These are phyloP conservation scores for Diplocarpon rosae DNA, from an alignment of 2,329 filamentous ascomycete species.

Conservation along the genomic window DNA sequence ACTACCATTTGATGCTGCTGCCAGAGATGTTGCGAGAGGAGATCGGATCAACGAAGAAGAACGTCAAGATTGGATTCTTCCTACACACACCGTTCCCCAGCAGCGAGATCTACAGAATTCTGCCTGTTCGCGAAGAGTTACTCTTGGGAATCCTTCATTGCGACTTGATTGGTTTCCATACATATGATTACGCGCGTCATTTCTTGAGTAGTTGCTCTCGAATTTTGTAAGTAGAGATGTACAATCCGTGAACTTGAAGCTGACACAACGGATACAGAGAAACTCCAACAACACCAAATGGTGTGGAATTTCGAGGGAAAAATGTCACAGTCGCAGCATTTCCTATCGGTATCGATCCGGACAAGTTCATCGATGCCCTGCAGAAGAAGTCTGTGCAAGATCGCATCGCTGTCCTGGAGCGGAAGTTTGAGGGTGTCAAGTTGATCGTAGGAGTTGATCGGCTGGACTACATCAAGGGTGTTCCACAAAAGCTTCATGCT, in stretches of 20 bases:
- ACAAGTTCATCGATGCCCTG: constrained; percentile 86
- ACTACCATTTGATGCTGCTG: constrained; percentile 96
- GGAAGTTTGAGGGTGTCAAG: constrained; percentile 92
- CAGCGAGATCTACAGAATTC: constrained; percentile 91
- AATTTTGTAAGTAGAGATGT: constrained; percentile 51
- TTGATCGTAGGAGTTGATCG: constrained; percentile 94
- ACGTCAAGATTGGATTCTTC: constrained; percentile 97
- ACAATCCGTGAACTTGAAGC: background rate
- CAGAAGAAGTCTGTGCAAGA: constrained; percentile 78
- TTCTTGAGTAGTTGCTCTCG: constrained; percentile 95
- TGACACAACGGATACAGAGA: constrained; percentile 31
- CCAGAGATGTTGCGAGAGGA: constrained; percentile 92
- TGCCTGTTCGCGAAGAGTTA: constrained; percentile 84
- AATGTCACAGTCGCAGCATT: constrained; percentile 90
- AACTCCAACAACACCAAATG: constrained; percentile 76
- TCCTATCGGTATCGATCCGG: constrained; percentile 94
- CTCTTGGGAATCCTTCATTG: constrained; percentile 82
- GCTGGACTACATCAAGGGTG: constrained; percentile 97
- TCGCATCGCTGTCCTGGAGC: constrained; percentile 71
- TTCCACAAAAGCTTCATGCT: constrained; percentile 93
- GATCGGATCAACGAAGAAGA: constrained; percentile 68
- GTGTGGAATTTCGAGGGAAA: constrained; percentile 80
- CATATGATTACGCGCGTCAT: constrained; percentile 96
- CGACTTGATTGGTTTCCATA: constrained; percentile 95
- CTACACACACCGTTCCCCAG: constrained; percentile 94